Base-by-base conservation (phyloP, 164 flowering plant species). In the Buxus sempervirens region DNA sequence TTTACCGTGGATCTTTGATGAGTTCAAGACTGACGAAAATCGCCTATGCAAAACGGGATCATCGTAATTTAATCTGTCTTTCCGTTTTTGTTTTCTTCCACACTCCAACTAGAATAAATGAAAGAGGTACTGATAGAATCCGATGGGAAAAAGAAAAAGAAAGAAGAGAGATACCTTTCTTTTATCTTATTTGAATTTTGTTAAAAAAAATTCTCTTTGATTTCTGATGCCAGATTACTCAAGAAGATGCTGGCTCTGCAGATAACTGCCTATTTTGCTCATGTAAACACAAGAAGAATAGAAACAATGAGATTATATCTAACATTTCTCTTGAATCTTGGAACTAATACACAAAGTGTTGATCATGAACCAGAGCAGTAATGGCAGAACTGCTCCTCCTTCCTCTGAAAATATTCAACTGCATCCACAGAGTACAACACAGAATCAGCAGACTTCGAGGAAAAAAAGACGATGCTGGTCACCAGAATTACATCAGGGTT, bases 401-500 rank as follows among this genome's bases (percentile, higher is more conserved):
- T 64, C 80, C 54, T 65, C 72, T 21, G n/a, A 68, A 4, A 72
- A 71, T 67, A 60, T 24, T 22, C 81, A 74, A 62, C 53, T 83
- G n/a, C n/a, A n/a, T n/a, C n/a, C n/a, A n/a, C n/a, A n/a, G n/a
- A n/a, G n/a, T 6, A 76, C 45, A 78, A 48, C 65, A n/a, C 74
- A 73, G 60, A 64, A 58, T 13, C 87, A 78, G 54, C 82, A 78
- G 75, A 45, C 74, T 26, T 22, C 75, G 36, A 79, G 94, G 85
- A 95, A 95, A 76, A 87, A 83, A 58, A 82, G 99, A 75, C 77
- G 98, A 67, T 92, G 94, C 77, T 95, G 97, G 99, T 92, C 97
- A 1, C 90, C 94, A 7, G 96, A 95, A 67, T 76, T 95, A 76
- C 98, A 95, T 70, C 73, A 88, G n/a, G 76, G 90, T 7, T 95